Percentiles rank a stretch among this genome's conserved stretches.
Evolutionary conservation across 495 filamentous ascomycete genomes (phyloP).

Genomic region (Penicillium simplicissimum): DNA sequence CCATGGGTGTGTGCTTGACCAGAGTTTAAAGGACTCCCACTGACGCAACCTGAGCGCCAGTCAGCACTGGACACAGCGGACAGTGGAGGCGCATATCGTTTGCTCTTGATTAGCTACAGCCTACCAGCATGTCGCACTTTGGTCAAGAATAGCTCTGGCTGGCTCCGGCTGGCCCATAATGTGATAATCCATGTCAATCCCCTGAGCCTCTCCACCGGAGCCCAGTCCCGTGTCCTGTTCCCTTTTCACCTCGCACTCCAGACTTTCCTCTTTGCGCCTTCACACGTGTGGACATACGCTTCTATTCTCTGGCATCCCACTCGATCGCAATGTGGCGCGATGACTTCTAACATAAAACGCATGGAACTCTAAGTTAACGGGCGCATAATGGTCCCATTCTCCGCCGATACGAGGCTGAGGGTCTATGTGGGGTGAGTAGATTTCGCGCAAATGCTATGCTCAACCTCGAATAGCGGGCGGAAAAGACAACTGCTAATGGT

Average conservation of each 20-base stretch:
- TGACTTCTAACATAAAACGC: conserved; percentile 12
- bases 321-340: conserved; percentile 13
- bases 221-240: conserved; percentile 4
- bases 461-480: not conserved
- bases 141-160: not conserved
- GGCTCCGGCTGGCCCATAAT: not conserved
- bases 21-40: conserved; percentile 13
- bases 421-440: conserved; percentile 41
- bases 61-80: no score
- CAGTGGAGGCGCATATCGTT: not conserved
- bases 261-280: conserved; percentile 1
- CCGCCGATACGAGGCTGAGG: conserved; percentile 38
- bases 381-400: conserved; percentile 35
- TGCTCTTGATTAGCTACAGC: conserved; percentile 15
- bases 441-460: not conserved
- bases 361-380: conserved; percentile 13
- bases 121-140: not conserved
- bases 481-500: conserved; percentile 9
- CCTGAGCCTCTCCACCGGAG: conserved; percentile 23
- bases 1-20: conserved; percentile 22
- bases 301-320: not conserved
- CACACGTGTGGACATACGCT: conserved; percentile 1
- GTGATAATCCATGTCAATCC: conserved; percentile 25
- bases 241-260: conserved; percentile 4
- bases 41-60: conserved; percentile 31